Percentiles rank a stretch among this genome's conserved stretches.
phyloP scores from a whole-genome alignment of 2,329 filamentous ascomycete genomes.

The Aureobasidium musti region DNA sequence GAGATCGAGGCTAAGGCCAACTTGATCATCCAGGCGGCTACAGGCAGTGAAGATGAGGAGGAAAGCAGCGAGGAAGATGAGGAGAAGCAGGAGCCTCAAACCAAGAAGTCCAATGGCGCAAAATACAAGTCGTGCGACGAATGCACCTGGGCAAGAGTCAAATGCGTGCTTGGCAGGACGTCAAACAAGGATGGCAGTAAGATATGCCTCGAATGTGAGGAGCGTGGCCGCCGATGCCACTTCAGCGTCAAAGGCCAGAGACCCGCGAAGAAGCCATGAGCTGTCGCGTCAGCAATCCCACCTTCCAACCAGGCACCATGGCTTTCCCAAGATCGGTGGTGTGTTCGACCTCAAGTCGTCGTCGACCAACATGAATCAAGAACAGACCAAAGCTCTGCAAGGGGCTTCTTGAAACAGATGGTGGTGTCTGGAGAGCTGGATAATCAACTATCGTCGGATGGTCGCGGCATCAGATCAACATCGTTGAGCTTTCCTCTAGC shows the following conservation, averaged over 20 bases:
- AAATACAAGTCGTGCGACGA: slow-evolving; percentile 6
- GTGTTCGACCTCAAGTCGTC: background rate
- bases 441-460: background rate
- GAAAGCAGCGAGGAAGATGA: background rate
- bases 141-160: background rate
- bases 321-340: background rate
- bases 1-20: background rate
- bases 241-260: background rate
- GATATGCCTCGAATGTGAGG: background rate
- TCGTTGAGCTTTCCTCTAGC: background rate
- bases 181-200: background rate
- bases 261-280: background rate
- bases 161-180: background rate
- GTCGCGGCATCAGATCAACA: background rate
- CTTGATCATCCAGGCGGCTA: background rate
- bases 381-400: background rate
- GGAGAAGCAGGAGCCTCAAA: background rate
- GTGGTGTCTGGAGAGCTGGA: background rate
- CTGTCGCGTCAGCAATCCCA: background rate
- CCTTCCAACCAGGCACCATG: background rate
- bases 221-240: background rate
- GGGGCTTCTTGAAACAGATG: background rate
- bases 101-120: background rate
- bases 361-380: background rate
- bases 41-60: background rate